Evolutionary conservation across 306 rosid genomes (phyloP).

Genomic region (Albizia julibrissin): DNA sequence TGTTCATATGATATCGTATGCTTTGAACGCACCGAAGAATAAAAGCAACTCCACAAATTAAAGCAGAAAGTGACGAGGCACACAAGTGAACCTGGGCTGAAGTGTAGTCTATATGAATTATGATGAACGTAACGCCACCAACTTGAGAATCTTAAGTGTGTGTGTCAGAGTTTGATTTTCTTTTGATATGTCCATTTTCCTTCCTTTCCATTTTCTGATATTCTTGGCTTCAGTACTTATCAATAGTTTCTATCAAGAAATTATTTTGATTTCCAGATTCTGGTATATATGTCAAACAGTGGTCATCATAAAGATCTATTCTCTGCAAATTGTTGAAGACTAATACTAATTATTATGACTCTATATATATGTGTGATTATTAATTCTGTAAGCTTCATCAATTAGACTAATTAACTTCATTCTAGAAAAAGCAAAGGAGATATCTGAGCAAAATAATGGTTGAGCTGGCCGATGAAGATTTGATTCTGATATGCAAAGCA

Average conservation of each 20-base stretch:
- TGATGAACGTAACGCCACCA: neutral
- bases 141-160: neutral
- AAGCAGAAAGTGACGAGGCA: neutral
- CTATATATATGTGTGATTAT: neutral
- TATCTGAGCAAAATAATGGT: too few relatives aligned
- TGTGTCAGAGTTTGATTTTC: neutral
- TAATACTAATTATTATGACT: too few relatives aligned
- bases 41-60: neutral
- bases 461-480: neutral
- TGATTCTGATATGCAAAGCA: neutral
- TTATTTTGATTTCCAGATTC: neutral
- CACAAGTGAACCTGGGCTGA: neutral
- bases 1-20: neutral
- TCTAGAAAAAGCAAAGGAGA: too few relatives aligned
- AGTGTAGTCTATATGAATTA: neutral
- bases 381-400: neutral
- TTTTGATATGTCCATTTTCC: neutral
- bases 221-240: neutral
- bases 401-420: neutral
- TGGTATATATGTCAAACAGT: neutral
- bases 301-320: neutral
- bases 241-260: neutral
- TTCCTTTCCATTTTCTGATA: neutral
- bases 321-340: neutral
- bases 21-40: neutral